Base-by-base conservation (phyloP, 2,329 filamentous ascomycete genomes). In the Claviceps paspali region DNA sequence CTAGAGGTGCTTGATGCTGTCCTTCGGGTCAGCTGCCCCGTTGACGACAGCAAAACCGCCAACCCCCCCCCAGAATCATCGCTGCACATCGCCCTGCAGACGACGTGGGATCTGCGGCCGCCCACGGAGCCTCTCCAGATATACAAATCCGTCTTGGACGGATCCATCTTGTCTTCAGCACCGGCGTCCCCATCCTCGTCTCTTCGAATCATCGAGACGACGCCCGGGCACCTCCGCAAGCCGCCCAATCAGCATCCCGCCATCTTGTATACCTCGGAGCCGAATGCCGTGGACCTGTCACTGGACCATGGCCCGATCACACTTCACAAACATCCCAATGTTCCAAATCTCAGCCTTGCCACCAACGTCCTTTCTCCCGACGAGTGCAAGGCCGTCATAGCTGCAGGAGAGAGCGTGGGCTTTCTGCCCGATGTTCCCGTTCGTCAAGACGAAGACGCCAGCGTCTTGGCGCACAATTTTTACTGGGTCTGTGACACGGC, bases 391-490 rank as follows among this genome's bases (percentile, higher is more conserved):
- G 63, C 71, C 10, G 80, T 83, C 38, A 73, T 83, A 15, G 70
- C 74, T 1, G 73, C 77, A 0, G 77, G 71, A 5, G 79, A 83
- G 50, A 63, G 64, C 0, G 67, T 80, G 32, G 68, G 69, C 6
- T 83, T 82, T 44, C 62, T 77, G 0, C 78, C 79, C 0, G 79
- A 83, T 47, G 73, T 75, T 1, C 78, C 78, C 0, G 59, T 82
- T 22, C 70, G 74, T 2, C 71, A 74, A n/a, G 73, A 76, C 39
- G 73, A 72, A 12, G 74, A 79, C 37, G 64, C 65, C 18, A 79
- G 74, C 47, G 67, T 82, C 33, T 54, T 82, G 1, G 78, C 78
- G 0, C 78, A 82, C 58, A 82, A 82, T 53, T 80, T 82, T 46
- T 82, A 82, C 59, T 82, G 78, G 78, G 63, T 82, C 7, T 64